Evolutionary conservation across 352 stramenopile genomes (phyloP), one percentile per base, ranked within the genome.

Genomic region (Thraustochytrium striatum): DNA sequence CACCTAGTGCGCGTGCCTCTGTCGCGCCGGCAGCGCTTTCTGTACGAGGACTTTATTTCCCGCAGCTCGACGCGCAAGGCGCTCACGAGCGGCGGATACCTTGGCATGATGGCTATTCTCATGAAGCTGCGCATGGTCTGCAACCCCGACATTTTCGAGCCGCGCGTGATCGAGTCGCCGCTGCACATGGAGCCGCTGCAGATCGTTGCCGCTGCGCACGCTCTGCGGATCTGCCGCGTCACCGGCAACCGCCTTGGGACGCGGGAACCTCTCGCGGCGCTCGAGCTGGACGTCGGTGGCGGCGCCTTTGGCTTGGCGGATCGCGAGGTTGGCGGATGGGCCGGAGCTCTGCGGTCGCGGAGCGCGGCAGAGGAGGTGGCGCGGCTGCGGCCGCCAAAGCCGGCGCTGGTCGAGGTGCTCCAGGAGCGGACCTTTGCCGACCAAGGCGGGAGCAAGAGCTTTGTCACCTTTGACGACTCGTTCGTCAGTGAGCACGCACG

Each of bases 21-120:
- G 3, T 97, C 92, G 7, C 91, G 93, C 82, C 89, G 95, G 2
- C 96, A 99, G 85, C 90, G 93, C 72, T 95, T 94, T 30, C 82
- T 99, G 11, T 99, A 99, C 81, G 96, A 99, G 85, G 95, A 99
- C 72, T 99, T 98, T 69, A 98, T 99, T 81, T 92, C 93, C 0
- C 88, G 94, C 25, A 97, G 91, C 68, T 93, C 87, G 44, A 99
- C 94, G 0, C 86, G 94, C n/a, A 88, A 92, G 9, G 88, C 88
- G 8, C 91, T 91, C 44, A 95, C 94, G 28, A 95, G 93, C 3
- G 83, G 87, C 1, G 87, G 82, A 25, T 91, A 93, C 79, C 97
- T 99, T 92, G 96, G 94, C 82, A 98, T 99, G 95, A 99, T 99
- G 95, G 98, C 98, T 78, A 93, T 99, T 16, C 87, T 99, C 7